phyloP scores from a whole-genome alignment of 179 eudicot species.

The Corrigiola litoralis region DNA sequence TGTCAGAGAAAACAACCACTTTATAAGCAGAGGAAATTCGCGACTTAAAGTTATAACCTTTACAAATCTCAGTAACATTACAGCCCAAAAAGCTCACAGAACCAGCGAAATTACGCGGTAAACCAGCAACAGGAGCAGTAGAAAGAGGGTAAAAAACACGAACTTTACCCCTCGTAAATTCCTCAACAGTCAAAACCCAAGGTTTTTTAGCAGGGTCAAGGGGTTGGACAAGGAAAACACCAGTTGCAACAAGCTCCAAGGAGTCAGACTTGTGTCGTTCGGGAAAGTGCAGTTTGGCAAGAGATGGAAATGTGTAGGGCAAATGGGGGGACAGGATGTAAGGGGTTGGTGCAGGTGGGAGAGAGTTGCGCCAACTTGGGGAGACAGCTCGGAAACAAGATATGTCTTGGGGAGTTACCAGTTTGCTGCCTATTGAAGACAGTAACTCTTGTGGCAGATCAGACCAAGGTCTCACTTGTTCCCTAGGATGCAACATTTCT shows the following conservation, averaged over 20 bases:
- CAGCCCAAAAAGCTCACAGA: not conserved
- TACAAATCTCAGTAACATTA: not conserved
- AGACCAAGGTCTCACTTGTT: too few relatives aligned
- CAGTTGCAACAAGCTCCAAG: not conserved
- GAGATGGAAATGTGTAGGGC: not conserved
- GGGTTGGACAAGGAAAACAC: not conserved
- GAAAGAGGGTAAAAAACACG: not conserved
- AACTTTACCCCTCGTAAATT: not conserved
- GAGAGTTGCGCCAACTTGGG: not conserved
- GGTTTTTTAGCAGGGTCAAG: not conserved
- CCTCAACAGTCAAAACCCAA: not conserved
- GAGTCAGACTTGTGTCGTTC: too few relatives aligned
- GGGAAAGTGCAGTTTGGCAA: too few relatives aligned
- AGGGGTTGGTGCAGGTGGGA: not conserved
- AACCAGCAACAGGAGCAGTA: not conserved
- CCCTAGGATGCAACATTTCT: too few relatives aligned
- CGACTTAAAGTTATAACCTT: not conserved
- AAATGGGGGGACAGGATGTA: not conserved
- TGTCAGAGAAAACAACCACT: not conserved
- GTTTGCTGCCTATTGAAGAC: not conserved
- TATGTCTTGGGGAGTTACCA: not conserved
- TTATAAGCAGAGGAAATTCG: too few relatives aligned
- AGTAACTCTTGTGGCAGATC: not conserved
- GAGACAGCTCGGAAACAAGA: not conserved
- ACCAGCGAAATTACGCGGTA: not conserved